Evolutionary conservation across 148 eudicot species (phyloP), one percentile per base, ranked within the genome.

Genomic region (Chenopodium album): DNA sequence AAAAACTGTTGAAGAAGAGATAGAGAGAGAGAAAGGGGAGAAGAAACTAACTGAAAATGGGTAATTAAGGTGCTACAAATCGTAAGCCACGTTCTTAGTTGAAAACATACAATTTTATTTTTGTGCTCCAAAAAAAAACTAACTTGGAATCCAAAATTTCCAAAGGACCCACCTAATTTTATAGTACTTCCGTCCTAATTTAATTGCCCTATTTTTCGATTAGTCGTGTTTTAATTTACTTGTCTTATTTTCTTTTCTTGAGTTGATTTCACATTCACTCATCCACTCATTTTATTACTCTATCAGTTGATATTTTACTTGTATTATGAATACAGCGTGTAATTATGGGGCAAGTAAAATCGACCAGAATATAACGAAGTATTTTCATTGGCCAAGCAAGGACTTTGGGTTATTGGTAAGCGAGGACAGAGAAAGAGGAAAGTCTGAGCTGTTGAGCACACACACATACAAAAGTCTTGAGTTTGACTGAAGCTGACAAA

Each of bases 61-160:
- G 29, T 9, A 65, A 81, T 59, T 26, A 19, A 65, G 75, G 44
- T 81, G 79, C 73, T 78, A 59, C 48, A 78, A 79, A 73, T 63
- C 79, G 85, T 79, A 82, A 82, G 78, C 87, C 87, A 85, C 82
- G 87, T 82, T 85, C 82, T 31, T 64, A 47, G 47, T 48, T 62
- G 65, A 28, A 50, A 37, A 56, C n/a, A 17, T 70, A 2, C 71
- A 74, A 76, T 54, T 65, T 56, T 69, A 13, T 76, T 71, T 73
- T 83, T 78, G 66, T 78, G 80, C 64, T 70, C 52, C 60, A 16
- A 75, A 73, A n/a, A 22, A 56, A 71, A 77, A 34, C 11, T 34
- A 41, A 63, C 79, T 41, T 48, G n/a, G 69, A 77, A 78, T 80
- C 78, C 82, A 64, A 75, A 20, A 75, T 81, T 76, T 64, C 28